These are phyloP conservation scores for Penicillium roqueforti DNA, from an alignment of 495 filamentous ascomycete genomes.

Conservation along the genomic window DNA sequence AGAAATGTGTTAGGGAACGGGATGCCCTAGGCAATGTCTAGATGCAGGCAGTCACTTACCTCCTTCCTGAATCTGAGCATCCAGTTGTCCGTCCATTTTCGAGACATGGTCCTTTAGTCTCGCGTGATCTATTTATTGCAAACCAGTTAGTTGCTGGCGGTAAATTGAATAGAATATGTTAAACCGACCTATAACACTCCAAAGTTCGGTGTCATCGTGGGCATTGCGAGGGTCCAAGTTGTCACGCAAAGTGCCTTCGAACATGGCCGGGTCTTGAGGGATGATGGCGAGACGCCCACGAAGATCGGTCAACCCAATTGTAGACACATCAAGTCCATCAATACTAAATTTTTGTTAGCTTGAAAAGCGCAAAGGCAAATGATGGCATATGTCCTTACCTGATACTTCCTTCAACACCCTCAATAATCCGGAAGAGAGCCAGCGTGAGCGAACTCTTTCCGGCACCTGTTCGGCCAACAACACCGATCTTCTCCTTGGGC, in stretches of 20 bases:
- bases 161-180: slow-evolving; percentile 7
- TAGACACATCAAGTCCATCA: slow-evolving; percentile 82
- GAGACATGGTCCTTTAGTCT: slow-evolving; percentile 87
- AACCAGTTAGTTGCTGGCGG: slow-evolving; percentile 14
- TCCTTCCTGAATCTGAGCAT: slow-evolving; percentile 90
- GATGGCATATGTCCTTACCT: slow-evolving; percentile 31
- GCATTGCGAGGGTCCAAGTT: slow-evolving; percentile 94
- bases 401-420: slow-evolving; percentile 74
- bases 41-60: slow-evolving; percentile 51
- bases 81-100: slow-evolving; percentile 82
- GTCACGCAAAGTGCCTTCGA: slow-evolving; percentile 92
- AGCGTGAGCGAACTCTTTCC: slow-evolving; percentile 95
- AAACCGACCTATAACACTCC: slow-evolving; percentile 85
- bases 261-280: slow-evolving; percentile 95
- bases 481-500: slow-evolving; percentile 94
- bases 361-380: background rate
- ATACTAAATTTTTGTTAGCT: slow-evolving; percentile 49
- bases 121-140: slow-evolving; percentile 67
- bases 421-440: slow-evolving; percentile 93
- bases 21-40: slow-evolving; percentile 6
- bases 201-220: slow-evolving; percentile 95
- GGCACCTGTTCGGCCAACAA: slow-evolving; percentile 93
- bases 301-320: slow-evolving; percentile 85
- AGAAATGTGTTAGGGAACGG: background rate
- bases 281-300: slow-evolving; percentile 93